A percentile compares a stretch with the other conserved stretches of the same genome.
phyloP scores from a whole-genome alignment of 75 land plant species.

The Cunninghamia lanceolata region DNA sequence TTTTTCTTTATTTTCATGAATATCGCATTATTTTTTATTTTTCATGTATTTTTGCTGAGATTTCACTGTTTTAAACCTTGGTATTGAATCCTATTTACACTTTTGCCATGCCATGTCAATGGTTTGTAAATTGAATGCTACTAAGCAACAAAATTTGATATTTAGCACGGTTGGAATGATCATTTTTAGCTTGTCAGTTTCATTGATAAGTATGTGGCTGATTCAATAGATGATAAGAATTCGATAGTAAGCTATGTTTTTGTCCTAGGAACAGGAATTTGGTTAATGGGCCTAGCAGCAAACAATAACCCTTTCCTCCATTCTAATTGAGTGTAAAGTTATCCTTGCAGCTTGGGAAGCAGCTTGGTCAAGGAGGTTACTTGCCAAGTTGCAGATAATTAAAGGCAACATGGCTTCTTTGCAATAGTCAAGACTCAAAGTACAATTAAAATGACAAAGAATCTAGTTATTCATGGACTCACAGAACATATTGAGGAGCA shows the following conservation, averaged over 20 bases:
- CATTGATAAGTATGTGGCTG: constrained; percentile 18
- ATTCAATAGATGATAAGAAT: neutral
- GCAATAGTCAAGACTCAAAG: neutral
- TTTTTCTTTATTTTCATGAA: too few species aligned
- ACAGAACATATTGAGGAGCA: neutral
- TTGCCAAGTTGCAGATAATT: neutral
- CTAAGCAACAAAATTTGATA: neutral
- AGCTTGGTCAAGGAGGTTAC: neutral
- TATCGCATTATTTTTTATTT: too few species aligned
- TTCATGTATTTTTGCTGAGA: too few species aligned
- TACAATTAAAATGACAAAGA: neutral
- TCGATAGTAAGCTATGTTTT: constrained; percentile 19
- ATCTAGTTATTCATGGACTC: neutral
- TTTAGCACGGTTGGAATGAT: neutral
- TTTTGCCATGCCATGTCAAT: too few species aligned
- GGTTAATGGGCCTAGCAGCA: constrained; percentile 22
- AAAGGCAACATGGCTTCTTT: neutral
- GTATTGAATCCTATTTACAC: too few species aligned
- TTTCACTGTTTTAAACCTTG: too few species aligned
- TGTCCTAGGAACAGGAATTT: neutral
- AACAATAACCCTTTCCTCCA: constrained; percentile 3
- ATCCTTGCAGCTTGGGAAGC: neutral
- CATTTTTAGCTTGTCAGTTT: neutral
- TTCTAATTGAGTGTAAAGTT: constrained; percentile 7
- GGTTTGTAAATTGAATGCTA: too few species aligned